Percentiles rank a stretch among this genome's conserved stretches.
Conservation (phyloP, 306 rosid species). For the Cucurbita moschata region DNA sequence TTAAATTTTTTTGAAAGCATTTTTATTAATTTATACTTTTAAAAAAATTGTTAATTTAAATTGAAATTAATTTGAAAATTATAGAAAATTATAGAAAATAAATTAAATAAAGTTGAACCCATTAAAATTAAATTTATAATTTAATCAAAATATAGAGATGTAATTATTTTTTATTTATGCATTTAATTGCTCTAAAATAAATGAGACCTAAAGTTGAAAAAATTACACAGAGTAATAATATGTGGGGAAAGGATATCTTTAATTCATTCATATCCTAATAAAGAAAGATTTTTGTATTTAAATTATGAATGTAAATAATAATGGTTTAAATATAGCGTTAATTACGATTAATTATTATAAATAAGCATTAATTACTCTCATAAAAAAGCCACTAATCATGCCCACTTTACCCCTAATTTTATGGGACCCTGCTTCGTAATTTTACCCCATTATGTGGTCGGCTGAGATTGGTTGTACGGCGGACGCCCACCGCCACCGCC, state of each 20-base stretch:
- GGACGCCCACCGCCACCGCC: not conserved
- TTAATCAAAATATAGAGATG: too few relatives aligned
- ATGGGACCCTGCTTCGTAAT: constrained; percentile 5
- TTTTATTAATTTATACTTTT: too few relatives aligned
- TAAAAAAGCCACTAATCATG: constrained; percentile 6
- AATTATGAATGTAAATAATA: constrained; percentile 1
- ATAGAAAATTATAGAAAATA: too few relatives aligned
- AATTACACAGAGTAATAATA: too few relatives aligned
- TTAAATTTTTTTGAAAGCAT: too few relatives aligned
- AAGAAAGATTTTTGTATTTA: not conserved
- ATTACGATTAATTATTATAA: not conserved
- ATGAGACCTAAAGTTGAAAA: too few relatives aligned
- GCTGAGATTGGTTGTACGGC: constrained; percentile 1
- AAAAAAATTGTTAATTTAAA: too few relatives aligned
- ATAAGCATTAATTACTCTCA: not conserved
- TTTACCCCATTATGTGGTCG: constrained; percentile 4
- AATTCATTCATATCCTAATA: not conserved
- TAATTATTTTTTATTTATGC: too few relatives aligned
- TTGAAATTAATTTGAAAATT: too few relatives aligned
- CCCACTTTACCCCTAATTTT: constrained; percentile 3
- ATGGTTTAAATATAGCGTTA: not conserved
- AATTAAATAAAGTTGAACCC: too few relatives aligned
- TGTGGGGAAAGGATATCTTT: not conserved
- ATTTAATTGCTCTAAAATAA: too few relatives aligned
- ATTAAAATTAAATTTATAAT: too few relatives aligned